Percentiles rank a stretch among this genome's conserved stretches.
Evolutionary conservation across 768 basidiomycete genomes (phyloP).

Genomic region (Calocybe gangraenosa): DNA sequence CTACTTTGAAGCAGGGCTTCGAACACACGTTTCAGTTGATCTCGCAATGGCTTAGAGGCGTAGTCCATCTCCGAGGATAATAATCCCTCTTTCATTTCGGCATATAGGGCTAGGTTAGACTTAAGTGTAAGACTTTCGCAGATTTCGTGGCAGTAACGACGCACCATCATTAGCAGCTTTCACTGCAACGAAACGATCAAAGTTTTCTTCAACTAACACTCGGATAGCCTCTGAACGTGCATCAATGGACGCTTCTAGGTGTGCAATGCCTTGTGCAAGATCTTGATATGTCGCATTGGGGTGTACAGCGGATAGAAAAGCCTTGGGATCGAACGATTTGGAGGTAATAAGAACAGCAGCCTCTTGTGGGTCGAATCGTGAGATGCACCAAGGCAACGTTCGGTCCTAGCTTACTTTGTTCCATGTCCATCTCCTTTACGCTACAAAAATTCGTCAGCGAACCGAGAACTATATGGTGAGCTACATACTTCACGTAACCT

Average conservation of each 20-base stretch:
- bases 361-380: slow-evolving; percentile 38
- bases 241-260: slow-evolving; percentile 78
- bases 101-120: slow-evolving; percentile 61
- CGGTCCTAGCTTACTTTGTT: slow-evolving; percentile 56
- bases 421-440: slow-evolving; percentile 65
- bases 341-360: slow-evolving; percentile 81
- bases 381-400: not conserved
- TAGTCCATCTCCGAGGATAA: slow-evolving; percentile 74
- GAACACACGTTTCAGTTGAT: slow-evolving; percentile 77
- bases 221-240: slow-evolving; percentile 91
- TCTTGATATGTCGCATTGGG: slow-evolving; percentile 96
- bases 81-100: slow-evolving; percentile 91
- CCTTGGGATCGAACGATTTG: slow-evolving; percentile 95
- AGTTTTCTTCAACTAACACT: slow-evolving; percentile 94
- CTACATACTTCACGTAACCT: slow-evolving; percentile 48
- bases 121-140: slow-evolving; percentile 5
- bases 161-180: slow-evolving; percentile 95
- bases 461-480: not conserved
- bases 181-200: slow-evolving; percentile 95
- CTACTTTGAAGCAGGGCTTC: not conserved
- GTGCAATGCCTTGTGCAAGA: slow-evolving; percentile 70
- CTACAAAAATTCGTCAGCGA: slow-evolving; percentile 29
- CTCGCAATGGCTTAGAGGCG: slow-evolving; percentile 75
- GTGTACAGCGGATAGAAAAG: slow-evolving; percentile 86
- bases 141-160: slow-evolving; percentile 10